These are phyloP conservation scores for Carex cristatella DNA, from an alignment of 176 grass and related monocot species.

Conservation along the genomic window DNA sequence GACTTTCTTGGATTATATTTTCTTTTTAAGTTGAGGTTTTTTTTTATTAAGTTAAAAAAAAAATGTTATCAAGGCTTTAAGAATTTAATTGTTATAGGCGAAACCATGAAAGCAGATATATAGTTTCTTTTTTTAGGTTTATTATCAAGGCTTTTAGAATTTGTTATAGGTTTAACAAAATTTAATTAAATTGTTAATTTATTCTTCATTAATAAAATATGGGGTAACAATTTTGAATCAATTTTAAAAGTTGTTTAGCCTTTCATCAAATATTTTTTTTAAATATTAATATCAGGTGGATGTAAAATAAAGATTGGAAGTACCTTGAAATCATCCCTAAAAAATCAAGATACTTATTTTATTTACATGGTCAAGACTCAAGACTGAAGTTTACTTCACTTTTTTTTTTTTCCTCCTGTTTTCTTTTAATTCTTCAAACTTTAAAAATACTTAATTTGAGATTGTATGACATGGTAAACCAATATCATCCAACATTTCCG, in stretches of 20 bases:
- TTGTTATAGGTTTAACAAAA: too few relatives aligned
- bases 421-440: not conserved
- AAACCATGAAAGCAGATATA: not conserved
- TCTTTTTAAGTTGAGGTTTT: not conserved
- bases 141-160: too few relatives aligned
- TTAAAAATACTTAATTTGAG: not conserved
- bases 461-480: not conserved
- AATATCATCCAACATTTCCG: constrained; percentile 10
- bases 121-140: not conserved
- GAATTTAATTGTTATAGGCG: not conserved
- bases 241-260: not conserved
- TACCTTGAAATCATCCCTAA: too few relatives aligned
- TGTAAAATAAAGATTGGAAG: too few relatives aligned
- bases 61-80: not conserved
- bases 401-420: not conserved
- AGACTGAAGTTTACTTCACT: too few relatives aligned
- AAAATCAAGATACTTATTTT: too few relatives aligned
- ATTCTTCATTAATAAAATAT: not conserved
- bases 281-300: too few relatives aligned
- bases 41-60: too few relatives aligned
- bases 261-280: not conserved
- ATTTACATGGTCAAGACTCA: too few relatives aligned
- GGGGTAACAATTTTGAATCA: not conserved
- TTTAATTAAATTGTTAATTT: not conserved
- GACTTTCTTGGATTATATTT: not conserved